phyloP scores from a whole-genome alignment of 805 yeast genomes.

The Ogataea henricii region DNA sequence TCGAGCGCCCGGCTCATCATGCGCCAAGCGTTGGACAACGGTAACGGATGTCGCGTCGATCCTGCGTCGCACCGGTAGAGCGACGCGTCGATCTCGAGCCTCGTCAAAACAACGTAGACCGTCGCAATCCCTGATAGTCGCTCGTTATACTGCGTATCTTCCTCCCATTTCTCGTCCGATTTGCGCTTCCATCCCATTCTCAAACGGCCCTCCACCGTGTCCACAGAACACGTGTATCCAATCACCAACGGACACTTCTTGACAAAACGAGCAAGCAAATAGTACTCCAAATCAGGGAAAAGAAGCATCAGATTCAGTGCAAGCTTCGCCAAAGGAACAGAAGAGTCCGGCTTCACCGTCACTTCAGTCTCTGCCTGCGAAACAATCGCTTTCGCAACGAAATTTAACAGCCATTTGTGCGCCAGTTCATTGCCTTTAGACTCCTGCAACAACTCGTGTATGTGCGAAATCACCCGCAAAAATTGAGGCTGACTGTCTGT shows the following conservation, averaged over 20 bases:
- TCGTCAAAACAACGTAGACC: slow-evolving; percentile 74
- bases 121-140: slow-evolving; percentile 85
- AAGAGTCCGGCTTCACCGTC: slow-evolving; percentile 71
- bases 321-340: slow-evolving; percentile 76
- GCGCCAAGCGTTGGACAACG: slow-evolving; percentile 63
- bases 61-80: slow-evolving; percentile 26
- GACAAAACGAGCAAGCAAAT: slow-evolving; percentile 74
- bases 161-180: slow-evolving; percentile 52
- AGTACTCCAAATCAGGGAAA: slow-evolving; percentile 54
- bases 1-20: slow-evolving; percentile 75
- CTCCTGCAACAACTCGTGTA: slow-evolving; percentile 50
- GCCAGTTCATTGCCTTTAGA: slow-evolving; percentile 53
- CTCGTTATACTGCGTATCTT: slow-evolving; percentile 74
- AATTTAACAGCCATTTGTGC: slow-evolving; percentile 75
- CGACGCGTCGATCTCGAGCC: slow-evolving; percentile 38
- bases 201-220: slow-evolving; percentile 77
- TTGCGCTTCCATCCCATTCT: slow-evolving; percentile 86
- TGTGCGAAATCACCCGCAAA: slow-evolving; percentile 48
- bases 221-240: slow-evolving; percentile 75
- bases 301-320: slow-evolving; percentile 52
- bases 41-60: slow-evolving; percentile 50
- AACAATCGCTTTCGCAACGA: slow-evolving; percentile 80
- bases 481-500: slow-evolving; percentile 72
- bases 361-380: slow-evolving; percentile 94
- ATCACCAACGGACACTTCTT: slow-evolving; percentile 89